These are phyloP conservation scores for Fomitopsis serialis DNA, from an alignment of 768 basidiomycete species.

Conservation along the genomic window DNA sequence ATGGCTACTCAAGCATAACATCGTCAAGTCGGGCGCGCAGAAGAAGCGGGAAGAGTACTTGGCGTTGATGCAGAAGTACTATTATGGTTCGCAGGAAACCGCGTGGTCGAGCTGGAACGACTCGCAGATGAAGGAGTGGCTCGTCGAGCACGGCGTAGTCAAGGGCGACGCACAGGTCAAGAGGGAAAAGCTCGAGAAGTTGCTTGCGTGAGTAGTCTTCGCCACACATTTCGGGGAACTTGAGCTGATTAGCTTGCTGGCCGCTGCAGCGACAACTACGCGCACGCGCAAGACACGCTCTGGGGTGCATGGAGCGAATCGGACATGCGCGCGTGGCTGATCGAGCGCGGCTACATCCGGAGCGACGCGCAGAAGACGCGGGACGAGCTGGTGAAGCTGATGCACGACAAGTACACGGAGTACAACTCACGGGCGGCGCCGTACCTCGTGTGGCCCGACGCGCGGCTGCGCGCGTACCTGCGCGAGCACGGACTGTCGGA, in stretches of 20 bases:
- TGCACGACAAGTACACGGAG: slow-evolving; percentile 67
- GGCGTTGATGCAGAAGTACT: slow-evolving; percentile 70
- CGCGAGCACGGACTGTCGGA: slow-evolving; percentile 73
- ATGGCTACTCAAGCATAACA: slow-evolving; percentile 78
- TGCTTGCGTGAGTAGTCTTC: slow-evolving; percentile 50
- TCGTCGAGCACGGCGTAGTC: slow-evolving; percentile 66
- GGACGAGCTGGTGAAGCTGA: slow-evolving; percentile 70
- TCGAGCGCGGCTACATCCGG: slow-evolving; percentile 63
- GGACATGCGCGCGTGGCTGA: slow-evolving; percentile 68
- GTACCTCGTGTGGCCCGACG: slow-evolving; percentile 91
- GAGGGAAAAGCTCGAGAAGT: slow-evolving; percentile 73
- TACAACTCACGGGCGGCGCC: slow-evolving; percentile 39
- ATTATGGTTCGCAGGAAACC: slow-evolving; percentile 48
- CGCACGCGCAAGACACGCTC: slow-evolving; percentile 50
- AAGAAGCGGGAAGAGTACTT: slow-evolving; percentile 55
- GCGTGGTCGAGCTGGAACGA: slow-evolving; percentile 74
- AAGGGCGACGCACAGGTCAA: slow-evolving; percentile 63
- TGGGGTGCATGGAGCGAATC: slow-evolving; percentile 71
- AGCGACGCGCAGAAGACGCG: slow-evolving; percentile 54
- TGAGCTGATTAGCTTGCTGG: no score
- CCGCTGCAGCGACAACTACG: slow-evolving; percentile 58
- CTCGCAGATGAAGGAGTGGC: slow-evolving; percentile 71
- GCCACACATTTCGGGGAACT: no score
- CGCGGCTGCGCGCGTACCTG: slow-evolving; percentile 85
- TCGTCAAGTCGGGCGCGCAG: slow-evolving; percentile 60